A percentile compares a stretch with the other conserved stretches of the same genome.
Conservation (phyloP, 1,139 yeast species). For the Candida sp. region DNA sequence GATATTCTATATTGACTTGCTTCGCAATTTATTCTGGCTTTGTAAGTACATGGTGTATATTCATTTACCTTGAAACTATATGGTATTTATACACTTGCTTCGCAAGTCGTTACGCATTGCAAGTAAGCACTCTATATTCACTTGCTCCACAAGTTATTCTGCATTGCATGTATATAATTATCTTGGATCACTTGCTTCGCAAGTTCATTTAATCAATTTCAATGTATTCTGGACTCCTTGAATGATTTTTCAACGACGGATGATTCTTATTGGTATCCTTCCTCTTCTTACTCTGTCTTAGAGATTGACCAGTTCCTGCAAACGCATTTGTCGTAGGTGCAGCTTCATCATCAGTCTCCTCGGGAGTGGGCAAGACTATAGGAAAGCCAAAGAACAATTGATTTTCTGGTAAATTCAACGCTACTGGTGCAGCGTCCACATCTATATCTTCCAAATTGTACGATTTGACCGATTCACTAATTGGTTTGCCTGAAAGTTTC, state of each 20-base stretch:
- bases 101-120: too few species aligned
- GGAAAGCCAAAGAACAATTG: conserved; percentile 95
- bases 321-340: conserved; percentile 24
- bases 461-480: conserved; percentile 14
- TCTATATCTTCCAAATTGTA: conserved; percentile 38
- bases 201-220: conserved; percentile 79
- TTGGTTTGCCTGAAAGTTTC: conserved; percentile 65
- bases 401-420: conserved; percentile 74
- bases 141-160: too few species aligned
- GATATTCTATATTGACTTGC: too few species aligned
- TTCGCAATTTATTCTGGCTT: too few species aligned
- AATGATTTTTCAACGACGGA: conserved; percentile 46
- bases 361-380: conserved; percentile 63
- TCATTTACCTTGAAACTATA: too few species aligned
- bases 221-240: conserved; percentile 71
- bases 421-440: conserved; percentile 62
- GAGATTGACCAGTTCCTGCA: conserved; percentile 63
- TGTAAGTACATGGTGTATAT: too few species aligned
- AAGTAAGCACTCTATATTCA: too few species aligned
- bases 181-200: too few species aligned
- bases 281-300: conserved; percentile 73
- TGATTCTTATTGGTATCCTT: conserved; percentile 51
- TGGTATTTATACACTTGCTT: too few species aligned
- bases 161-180: too few species aligned
- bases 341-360: conserved; percentile 27